Evolutionary conservation across 345 rosid species (phyloP), one percentile per base, ranked within the genome.

Genomic region (Sonneratia caseolaris): DNA sequence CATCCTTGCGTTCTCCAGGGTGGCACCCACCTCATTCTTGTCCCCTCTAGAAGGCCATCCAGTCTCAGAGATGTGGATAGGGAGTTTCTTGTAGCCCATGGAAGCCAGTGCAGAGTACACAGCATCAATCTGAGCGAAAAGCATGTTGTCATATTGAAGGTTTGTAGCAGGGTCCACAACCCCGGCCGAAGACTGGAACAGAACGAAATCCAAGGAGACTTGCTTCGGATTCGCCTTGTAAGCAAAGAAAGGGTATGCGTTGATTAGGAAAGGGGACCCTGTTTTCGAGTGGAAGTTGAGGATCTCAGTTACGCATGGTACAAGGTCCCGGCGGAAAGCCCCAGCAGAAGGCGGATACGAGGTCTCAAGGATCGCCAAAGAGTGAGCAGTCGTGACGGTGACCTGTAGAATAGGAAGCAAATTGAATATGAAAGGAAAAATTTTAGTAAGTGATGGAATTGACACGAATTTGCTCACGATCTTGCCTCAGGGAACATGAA

Each of bases 41-140:
- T 92, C 99, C 22, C 99, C 99, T 71, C 85, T 91, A 0, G 99
- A 92, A 14, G 99, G 99, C 99, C 99, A 96, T 35, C 99, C 99
- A 0, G 98, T 96, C 78, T 96, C 99, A 62, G 98, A 96, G 71
- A 96, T 88, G 68, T 88, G 87, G 35, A 96, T 78, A 1, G 75
- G 79, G 3, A 92, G 74, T 13, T 89, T 84, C 81, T 83, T 87
- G 72, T 79, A 91, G 7, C 98, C 99, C 40, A 80, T 37, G 35
- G 87, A 71, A 38, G 87, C 83, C 37, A 96, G 68, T 36, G 98
- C 99, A 0, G 89, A 76, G 79, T 92, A 79, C 2, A 86, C 97
- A 6, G 99, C 90, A 70, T 96, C 99, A 64, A 96, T 91, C 69
- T 95, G 99, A 3, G 97, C 90, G 79, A 87, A 87, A 15, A 95